Base-by-base conservation (phyloP, 2,329 filamentous ascomycete species). In the Trichoderma polysporum region DNA sequence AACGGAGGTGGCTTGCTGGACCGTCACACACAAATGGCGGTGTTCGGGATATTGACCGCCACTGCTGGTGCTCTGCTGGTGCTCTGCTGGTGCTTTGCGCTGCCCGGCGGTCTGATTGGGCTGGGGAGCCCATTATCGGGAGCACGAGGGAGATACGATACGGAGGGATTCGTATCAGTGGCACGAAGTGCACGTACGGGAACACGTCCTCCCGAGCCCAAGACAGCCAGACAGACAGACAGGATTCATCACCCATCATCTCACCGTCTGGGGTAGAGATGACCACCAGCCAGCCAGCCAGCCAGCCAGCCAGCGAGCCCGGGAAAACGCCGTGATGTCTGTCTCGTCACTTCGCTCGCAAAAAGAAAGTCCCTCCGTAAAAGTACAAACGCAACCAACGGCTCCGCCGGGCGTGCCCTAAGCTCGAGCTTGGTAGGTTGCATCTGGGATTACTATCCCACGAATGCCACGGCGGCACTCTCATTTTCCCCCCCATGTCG, bases 31-130 rank as follows among this genome's bases (percentile, higher is more conserved):
- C 50, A 66, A 66, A 66, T 61, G 65, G 65, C 65, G 65, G 65
- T 66, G 65, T 66, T 66, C 47, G 50, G 65, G 56, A 39, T 59
- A 61, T 61, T 66, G 65, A 66, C 65, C 65, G 65, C 65, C 65
- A 56, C 47, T 19, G n/a, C 52, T 27, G 29, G 29, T 29, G n/a
- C 31, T 45, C 41, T 45, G 41, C 41, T 17, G 10, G 41, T 45
- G 41, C 41, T 17, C 41, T 45, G 41, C n/a, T 19, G 41, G n/a
- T n/a, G n/a, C n/a, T n/a, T n/a, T n/a, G n/a, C n/a, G n/a, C n/a
- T n/a, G 52, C 37, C 52, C 13, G 52, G 61, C 61, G 49, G 61
- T 47, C 54, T 66, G 64, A 66, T 66, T 66, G 64, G 64, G 47
- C 64, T 45, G 35, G 15, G n/a, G n/a, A 22, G 41, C 41, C 19